Conservation (phyloP, 345 rosid species). For the Rhizophora apiculata region DNA sequence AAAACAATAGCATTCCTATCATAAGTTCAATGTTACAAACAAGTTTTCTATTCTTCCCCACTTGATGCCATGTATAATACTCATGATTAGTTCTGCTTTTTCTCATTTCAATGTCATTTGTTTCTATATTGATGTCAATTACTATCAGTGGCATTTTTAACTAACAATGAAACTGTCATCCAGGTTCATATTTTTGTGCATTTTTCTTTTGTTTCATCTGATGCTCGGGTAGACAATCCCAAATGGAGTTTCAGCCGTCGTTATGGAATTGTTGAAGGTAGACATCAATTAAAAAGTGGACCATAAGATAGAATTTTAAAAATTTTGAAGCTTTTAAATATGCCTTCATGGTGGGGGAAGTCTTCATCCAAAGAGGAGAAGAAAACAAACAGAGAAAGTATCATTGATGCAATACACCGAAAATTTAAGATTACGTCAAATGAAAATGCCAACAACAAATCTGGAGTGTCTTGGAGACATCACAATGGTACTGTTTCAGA, state of each 20-base stretch:
- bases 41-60: background rate
- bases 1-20: too few species aligned
- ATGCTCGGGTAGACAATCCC: slow-evolving; percentile 4
- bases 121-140: background rate
- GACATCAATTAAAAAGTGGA: slow-evolving; percentile 15
- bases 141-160: slow-evolving; percentile 1
- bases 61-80: background rate
- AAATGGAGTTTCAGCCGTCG: background rate
- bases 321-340: slow-evolving; percentile 19
- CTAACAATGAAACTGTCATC: slow-evolving; percentile 6
- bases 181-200: background rate
- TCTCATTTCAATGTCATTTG: slow-evolving; percentile 3
- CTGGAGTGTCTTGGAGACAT: slow-evolving; percentile 20
- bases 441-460: slow-evolving; percentile 11
- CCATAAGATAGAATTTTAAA: slow-evolving; percentile 21
- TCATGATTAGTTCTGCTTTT: background rate
- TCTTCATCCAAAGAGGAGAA: slow-evolving; percentile 29
- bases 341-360: slow-evolving; percentile 35
- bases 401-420: slow-evolving; percentile 27
- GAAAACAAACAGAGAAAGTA: slow-evolving; percentile 26
- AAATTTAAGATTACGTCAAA: slow-evolving; percentile 23
- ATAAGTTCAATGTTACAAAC: background rate
- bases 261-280: slow-evolving; percentile 19
- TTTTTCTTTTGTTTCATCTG: background rate
- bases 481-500: slow-evolving; percentile 17